Base-by-base conservation (phyloP, 2,329 filamentous ascomycete genomes). In the Sordariomycetes sp. region DNA sequence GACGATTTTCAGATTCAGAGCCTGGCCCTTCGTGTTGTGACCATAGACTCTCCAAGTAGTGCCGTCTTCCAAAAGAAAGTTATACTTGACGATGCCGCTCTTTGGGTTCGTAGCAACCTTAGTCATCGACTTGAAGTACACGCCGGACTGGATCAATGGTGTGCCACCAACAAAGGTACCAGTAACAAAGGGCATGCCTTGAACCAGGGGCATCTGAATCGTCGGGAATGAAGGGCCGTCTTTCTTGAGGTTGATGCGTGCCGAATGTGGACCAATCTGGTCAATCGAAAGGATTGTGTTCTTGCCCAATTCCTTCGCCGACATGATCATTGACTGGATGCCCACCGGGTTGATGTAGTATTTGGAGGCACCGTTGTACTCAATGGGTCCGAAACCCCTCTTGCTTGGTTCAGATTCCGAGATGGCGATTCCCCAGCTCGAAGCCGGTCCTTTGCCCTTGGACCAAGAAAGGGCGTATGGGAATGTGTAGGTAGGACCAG, bases 161-260 rank as follows among this genome's bases (percentile, higher is more conserved):
- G 75, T 78, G 1, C 76, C 68, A 20, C 77, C 76, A 34, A 67
- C 68, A 57, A 87, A 96, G 14, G 82, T 56, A 1, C 70, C 88
- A 5, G 88, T 95, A n/a, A 94, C 67, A 47, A 87, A 94, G 0
- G 76, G 81, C 77, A 93, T 92, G 11, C 92, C 92, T 51, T 96
- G 90, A 0, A 94, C 77, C 7, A 95, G 52, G 0, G 87, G 87
- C 43, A 94, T 86, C 0, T 74, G 79, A 17, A 96, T 70, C 2
- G 72, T 64, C 1, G 81, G 72, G 1, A 64, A 53, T 7, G 70
- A 66, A 4, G 63, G 63, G 12, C 56, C 50, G 16, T 66, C 61
- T 4, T 70, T 66, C 33, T 63, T 69, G 23, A 96, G 64, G 27
- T 83, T 79, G 30, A 86, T 75, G 41, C 86, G 77, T 11, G 60